These are phyloP conservation scores for Colletotrichum truncatum DNA, from an alignment of 2,329 filamentous ascomycete species.

Conservation along the genomic window DNA sequence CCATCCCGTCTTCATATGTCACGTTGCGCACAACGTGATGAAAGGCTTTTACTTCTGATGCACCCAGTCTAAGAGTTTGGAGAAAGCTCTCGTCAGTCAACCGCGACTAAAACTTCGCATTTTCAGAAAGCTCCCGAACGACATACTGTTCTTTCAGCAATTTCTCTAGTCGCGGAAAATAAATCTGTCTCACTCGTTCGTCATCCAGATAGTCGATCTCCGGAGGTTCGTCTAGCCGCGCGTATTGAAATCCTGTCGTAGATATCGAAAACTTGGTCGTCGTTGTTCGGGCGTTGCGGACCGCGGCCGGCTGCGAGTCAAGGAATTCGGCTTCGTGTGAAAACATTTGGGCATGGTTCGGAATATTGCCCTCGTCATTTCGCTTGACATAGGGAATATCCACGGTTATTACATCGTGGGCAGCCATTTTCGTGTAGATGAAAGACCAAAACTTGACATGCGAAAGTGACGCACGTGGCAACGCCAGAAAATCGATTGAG, in stretches of 20 bases:
- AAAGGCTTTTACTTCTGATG: conserved; percentile 6
- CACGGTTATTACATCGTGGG: not conserved
- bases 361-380: not conserved
- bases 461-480: too few species aligned
- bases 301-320: not conserved
- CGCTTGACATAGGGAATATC: not conserved
- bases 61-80: not conserved
- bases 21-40: conserved; percentile 12
- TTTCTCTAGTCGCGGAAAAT: not conserved
- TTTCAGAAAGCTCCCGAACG: too few species aligned
- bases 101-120: too few species aligned
- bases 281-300: not conserved
- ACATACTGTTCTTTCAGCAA: not conserved
- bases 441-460: too few species aligned
- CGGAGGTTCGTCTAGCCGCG: not conserved
- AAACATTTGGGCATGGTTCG: conserved; percentile 17
- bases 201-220: conserved; percentile 4
- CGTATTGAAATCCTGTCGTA: not conserved
- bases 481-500: too few species aligned
- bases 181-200: not conserved
- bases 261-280: not conserved
- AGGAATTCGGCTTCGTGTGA: conserved; percentile 12
- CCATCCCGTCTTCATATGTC: not conserved
- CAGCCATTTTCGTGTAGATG: too few species aligned
- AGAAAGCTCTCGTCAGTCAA: not conserved